Evolutionary conservation across 2,329 filamentous ascomycete species (phyloP), one percentile per base, ranked within the genome.

Genomic region (Fusarium illudens): DNA sequence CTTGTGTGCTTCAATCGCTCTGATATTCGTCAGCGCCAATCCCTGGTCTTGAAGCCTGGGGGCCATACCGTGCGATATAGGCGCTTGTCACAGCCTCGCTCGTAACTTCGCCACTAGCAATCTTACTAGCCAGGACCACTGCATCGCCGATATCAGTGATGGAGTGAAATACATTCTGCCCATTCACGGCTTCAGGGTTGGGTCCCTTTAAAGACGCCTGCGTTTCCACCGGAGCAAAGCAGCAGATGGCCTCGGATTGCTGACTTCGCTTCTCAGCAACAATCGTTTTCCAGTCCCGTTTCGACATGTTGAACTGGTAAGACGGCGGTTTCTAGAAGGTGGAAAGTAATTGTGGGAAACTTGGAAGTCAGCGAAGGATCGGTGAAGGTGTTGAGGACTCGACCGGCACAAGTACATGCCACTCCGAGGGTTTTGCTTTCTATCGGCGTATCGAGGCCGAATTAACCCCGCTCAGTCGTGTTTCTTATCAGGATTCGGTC

Each of bases 1-100:
- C 4, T 58, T 51, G 8, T 68, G 65, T 7, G 61, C 61, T 12
- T 62, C 33, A 2, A 68, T 65, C 0, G 61, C 65, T 7, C 65
- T 68, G 1, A 2, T 10, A 9, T n/a, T 13, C 17, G 20, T 67
- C n/a, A 67, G 36, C 2, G 42, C 2, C 20, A 12, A 12, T 27
- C 6, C 2, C 3, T 3, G 19, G 1, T 5, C 3, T 6, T 4
- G 22, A 3, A 6, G 3, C 3, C 0, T 10, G 6, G 2, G n/a
- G 2, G 6, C 33, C 64, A 44, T 52, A 58, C 65, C 39, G 36
- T 30, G 29, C 22, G 8, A 68, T 68, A n/a, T 66, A 66, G 1
- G 61, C 65, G 3, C 27, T 48, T 0, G 61, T 20, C 0, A 62
- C 61, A 20, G 50, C 42, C 22, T 58, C 33, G 1, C 57, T 68